A percentile compares a stretch with the other conserved stretches of the same genome.
These are phyloP conservation scores for Tranzscheliella williamsii DNA, from an alignment of 1,284 basidiomycete genomes.

Conservation along the genomic window DNA sequence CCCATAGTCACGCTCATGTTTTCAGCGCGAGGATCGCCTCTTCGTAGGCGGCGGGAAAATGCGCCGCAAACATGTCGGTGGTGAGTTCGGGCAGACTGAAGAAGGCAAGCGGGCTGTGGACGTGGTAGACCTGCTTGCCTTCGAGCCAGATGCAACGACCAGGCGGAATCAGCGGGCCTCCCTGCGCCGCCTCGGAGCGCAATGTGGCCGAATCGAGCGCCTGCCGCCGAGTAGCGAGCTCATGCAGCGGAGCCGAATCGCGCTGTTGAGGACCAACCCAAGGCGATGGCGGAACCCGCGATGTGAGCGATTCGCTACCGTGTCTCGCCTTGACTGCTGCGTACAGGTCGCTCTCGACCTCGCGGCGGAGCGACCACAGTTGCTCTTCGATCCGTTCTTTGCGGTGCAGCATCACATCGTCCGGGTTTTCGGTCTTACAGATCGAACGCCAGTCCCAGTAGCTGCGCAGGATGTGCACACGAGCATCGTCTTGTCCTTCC, in stretches of 20 bases:
- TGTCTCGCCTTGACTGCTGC: conserved; percentile 46
- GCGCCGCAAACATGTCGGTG: conserved; percentile 50
- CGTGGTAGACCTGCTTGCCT: conserved; percentile 39
- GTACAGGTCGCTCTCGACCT: conserved; percentile 57
- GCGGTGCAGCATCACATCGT: conserved; percentile 49
- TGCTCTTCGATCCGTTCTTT: conserved; percentile 50
- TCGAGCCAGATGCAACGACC: conserved; percentile 54
- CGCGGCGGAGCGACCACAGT: conserved; percentile 55
- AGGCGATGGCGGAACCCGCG: conserved; percentile 44
- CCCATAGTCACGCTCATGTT: not conserved
- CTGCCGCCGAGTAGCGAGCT: conserved; percentile 47
- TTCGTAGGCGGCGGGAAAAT: conserved; percentile 59
- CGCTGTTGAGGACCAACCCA: conserved; percentile 49
- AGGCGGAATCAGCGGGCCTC: conserved; percentile 51
- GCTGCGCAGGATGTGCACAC: conserved; percentile 50
- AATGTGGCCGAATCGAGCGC: conserved; percentile 50
- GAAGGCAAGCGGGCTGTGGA: conserved; percentile 51
- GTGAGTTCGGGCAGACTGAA: conserved; percentile 54
- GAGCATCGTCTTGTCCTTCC: conserved; percentile 36
- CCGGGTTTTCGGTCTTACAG: conserved; percentile 22
- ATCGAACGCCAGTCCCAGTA: conserved; percentile 56
- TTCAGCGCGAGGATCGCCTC: conserved; percentile 46
- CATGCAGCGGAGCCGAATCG: conserved; percentile 44
- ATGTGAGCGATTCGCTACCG: conserved; percentile 14
- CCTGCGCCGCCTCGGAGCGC: conserved; percentile 45